These are phyloP conservation scores for Cystofilobasidium macerans DNA, from an alignment of 768 basidiomycete genomes.

Conservation along the genomic window DNA sequence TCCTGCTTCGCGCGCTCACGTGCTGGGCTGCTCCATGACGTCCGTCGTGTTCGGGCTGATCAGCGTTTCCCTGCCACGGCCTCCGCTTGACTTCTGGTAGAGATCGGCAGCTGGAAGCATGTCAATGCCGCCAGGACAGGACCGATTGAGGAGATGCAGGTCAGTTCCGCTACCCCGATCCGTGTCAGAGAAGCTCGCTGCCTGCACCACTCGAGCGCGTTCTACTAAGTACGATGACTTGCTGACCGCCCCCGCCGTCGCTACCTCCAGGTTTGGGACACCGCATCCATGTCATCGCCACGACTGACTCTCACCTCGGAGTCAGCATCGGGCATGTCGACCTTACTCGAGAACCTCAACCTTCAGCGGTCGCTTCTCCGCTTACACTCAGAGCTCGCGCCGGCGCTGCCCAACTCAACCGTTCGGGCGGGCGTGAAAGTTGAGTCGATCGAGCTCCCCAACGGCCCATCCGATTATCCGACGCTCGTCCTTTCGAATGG, in stretches of 20 bases:
- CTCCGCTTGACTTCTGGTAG: conserved; percentile 40
- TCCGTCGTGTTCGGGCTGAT: neutral
- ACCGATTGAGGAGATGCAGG: conserved; percentile 77
- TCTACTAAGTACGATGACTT: neutral
- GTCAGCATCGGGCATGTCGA: conserved; percentile 52
- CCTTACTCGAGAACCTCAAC: conserved; percentile 83
- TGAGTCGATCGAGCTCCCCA: neutral
- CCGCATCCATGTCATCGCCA: conserved; percentile 7
- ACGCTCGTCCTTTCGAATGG: neutral
- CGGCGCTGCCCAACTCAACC: neutral
- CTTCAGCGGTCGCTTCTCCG: conserved; percentile 72
- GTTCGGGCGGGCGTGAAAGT: neutral
- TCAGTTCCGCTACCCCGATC: conserved; percentile 33
- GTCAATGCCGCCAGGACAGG: conserved; percentile 58
- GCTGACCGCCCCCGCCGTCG: neutral
- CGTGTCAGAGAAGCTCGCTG: neutral
- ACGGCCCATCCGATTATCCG: neutral
- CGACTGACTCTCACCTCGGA: conserved; percentile 22
- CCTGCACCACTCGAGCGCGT: neutral
- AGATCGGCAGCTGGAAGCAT: conserved; percentile 71
- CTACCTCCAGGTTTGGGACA: conserved; percentile 64
- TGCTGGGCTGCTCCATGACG: neutral
- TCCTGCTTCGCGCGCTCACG: neutral
- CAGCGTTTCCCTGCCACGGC: conserved; percentile 6
- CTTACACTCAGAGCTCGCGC: conserved; percentile 59